Percentiles rank a stretch among this genome's conserved stretches.
These are phyloP conservation scores for Amanita pallidorosea DNA, from an alignment of 768 basidiomycete genomes.

Conservation along the genomic window DNA sequence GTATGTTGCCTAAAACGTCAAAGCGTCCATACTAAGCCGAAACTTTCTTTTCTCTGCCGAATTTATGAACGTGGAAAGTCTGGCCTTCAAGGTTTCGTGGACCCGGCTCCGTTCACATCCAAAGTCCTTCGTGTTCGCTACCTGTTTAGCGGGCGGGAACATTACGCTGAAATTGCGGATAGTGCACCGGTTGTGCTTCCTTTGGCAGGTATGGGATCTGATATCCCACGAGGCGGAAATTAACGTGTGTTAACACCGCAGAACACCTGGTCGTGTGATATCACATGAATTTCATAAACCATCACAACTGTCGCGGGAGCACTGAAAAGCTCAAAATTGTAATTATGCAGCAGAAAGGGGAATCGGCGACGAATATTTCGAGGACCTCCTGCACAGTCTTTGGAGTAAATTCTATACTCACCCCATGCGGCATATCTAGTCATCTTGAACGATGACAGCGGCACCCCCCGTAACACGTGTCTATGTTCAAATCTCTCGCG, in stretches of 20 bases:
- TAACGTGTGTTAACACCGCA: slow-evolving; percentile 8
- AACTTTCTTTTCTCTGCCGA: slow-evolving; percentile 4
- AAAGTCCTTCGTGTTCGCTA: slow-evolving; percentile 70
- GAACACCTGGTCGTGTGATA: slow-evolving; percentile 14
- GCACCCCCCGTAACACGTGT: neutral
- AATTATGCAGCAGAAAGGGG: neutral
- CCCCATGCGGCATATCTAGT: neutral
- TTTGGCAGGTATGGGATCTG: slow-evolving; percentile 47
- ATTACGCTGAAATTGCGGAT: slow-evolving; percentile 72
- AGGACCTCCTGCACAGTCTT: neutral
- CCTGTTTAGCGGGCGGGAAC: slow-evolving; percentile 59
- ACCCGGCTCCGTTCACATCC: slow-evolving; percentile 64
- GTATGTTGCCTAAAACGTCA: slow-evolving; percentile 22
- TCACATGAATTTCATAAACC: slow-evolving; percentile 2
- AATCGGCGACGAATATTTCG: neutral
- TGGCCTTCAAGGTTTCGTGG: slow-evolving; percentile 79
- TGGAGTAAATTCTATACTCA: neutral
- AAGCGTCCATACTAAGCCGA: slow-evolving; percentile 6
- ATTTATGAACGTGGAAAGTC: slow-evolving; percentile 27
- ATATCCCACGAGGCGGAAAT: slow-evolving; percentile 8
- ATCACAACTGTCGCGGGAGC: slow-evolving; percentile 2
- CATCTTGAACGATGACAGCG: neutral
- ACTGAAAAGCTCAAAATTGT: neutral
- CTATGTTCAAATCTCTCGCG: neutral
- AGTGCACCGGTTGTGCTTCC: slow-evolving; percentile 63